Percentiles rank a stretch among this genome's conserved stretches.
These are phyloP conservation scores for Vitis riparia DNA, from an alignment of 164 flowering plant species.

Conservation along the genomic window DNA sequence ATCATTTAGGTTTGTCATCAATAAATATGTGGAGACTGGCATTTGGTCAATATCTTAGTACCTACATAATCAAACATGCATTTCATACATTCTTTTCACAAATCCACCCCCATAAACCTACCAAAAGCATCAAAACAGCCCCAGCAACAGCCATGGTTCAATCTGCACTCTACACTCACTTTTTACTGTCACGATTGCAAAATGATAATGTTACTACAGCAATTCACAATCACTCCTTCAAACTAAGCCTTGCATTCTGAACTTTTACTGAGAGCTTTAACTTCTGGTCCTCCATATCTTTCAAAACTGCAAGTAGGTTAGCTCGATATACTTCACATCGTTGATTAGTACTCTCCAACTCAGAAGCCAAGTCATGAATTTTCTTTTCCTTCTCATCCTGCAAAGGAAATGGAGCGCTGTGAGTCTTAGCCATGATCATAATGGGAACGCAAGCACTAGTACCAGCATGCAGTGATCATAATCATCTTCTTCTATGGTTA, in stretches of 20 bases:
- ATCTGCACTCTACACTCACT: too few species aligned
- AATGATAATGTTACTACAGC: neutral
- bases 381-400: conserved; percentile 66
- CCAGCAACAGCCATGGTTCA: too few species aligned
- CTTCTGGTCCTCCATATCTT: conserved; percentile 80
- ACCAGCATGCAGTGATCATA: neutral
- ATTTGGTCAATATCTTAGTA: too few species aligned
- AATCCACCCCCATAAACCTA: too few species aligned
- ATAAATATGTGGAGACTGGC: too few species aligned
- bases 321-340: conserved; percentile 63
- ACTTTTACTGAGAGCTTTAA: conserved; percentile 66
- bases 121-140: too few species aligned
- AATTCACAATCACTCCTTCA: conserved; percentile 29
- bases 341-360: conserved; percentile 52
- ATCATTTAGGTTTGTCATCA: too few species aligned
- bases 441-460: neutral
- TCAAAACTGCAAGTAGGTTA: conserved; percentile 57
- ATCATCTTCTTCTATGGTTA: neutral
- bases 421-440: neutral
- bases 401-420: neutral
- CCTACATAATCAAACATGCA: too few species aligned
- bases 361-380: conserved; percentile 49
- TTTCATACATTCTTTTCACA: too few species aligned
- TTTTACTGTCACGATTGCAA: too few species aligned
- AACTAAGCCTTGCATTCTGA: conserved; percentile 62